These are phyloP conservation scores for Saccharomyces mikatae DNA, from an alignment of 805 yeast species.

Conservation along the genomic window DNA sequence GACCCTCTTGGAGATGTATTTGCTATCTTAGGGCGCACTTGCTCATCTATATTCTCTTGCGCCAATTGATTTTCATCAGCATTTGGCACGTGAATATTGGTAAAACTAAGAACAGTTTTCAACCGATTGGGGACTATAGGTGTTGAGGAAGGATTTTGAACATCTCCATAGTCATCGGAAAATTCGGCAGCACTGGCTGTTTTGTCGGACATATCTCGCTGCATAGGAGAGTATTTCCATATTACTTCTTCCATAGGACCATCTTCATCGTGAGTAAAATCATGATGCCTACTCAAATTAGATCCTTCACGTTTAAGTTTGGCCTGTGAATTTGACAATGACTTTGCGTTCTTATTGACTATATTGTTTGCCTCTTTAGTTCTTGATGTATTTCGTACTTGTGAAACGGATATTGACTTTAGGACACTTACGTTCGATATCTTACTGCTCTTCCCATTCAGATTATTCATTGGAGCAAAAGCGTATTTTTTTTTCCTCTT, in stretches of 20 bases:
- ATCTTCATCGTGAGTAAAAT: constrained; percentile 1
- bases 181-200: constrained; percentile 12
- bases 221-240: constrained; percentile 26
- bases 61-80: not conserved
- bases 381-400: constrained; percentile 19
- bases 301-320: not conserved
- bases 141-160: constrained; percentile 25
- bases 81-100: constrained; percentile 12
- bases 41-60: not conserved
- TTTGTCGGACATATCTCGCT: constrained; percentile 10
- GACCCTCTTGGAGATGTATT: constrained; percentile 3
- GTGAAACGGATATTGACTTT: constrained; percentile 26
- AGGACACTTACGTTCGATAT: constrained; percentile 12
- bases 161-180: constrained; percentile 10
- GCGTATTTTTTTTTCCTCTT: constrained; percentile 18
- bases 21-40: not conserved
- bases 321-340: not conserved
- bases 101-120: constrained; percentile 21
- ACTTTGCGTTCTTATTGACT: not conserved
- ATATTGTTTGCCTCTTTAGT: not conserved
- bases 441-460: constrained; percentile 4
- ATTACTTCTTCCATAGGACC: constrained; percentile 25
- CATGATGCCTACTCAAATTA: not conserved
- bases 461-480: constrained; percentile 25
- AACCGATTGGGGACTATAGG: constrained; percentile 23